Evolutionary conservation across 148 eudicot genomes (phyloP).

Genomic region (Chenopodium album): DNA sequence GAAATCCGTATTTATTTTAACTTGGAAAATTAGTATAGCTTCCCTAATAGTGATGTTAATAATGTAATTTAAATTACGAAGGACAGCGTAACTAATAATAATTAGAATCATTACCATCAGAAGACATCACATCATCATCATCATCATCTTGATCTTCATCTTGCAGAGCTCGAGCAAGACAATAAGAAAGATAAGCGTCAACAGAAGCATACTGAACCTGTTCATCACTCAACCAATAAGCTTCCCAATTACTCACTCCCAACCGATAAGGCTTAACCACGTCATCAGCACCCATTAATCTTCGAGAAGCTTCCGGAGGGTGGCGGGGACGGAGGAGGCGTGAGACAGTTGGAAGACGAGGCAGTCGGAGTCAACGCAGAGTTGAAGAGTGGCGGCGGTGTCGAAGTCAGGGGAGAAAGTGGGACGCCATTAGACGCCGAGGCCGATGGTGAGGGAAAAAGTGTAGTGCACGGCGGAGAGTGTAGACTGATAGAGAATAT

Average conservation of each 20-base stretch:
- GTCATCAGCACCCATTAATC: not conserved
- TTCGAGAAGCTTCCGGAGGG: not conserved
- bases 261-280: constrained; percentile 6
- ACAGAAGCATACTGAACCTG: constrained; percentile 27
- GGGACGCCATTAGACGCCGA: constrained; percentile 18
- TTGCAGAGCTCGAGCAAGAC: not conserved
- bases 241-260: constrained; percentile 22
- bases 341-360: constrained; percentile 24
- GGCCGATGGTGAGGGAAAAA: not conserved
- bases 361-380: constrained; percentile 7
- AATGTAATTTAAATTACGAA: too few species aligned
- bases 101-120: not conserved
- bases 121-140: not conserved
- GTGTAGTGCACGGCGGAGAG: not conserved
- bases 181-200: constrained; percentile 21
- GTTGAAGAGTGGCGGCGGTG: constrained; percentile 20
- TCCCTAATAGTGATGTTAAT: too few species aligned
- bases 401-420: not conserved
- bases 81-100: not conserved
- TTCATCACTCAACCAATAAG: not conserved
- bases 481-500: not conserved
- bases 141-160: not conserved
- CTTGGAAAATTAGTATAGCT: too few species aligned
- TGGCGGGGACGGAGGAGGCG: constrained; percentile 12
- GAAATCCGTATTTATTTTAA: too few species aligned